Evolutionary conservation across 495 filamentous ascomycete species (phyloP), one percentile per base, ranked within the genome.

Genomic region (Hyaloscypha hepaticicola): DNA sequence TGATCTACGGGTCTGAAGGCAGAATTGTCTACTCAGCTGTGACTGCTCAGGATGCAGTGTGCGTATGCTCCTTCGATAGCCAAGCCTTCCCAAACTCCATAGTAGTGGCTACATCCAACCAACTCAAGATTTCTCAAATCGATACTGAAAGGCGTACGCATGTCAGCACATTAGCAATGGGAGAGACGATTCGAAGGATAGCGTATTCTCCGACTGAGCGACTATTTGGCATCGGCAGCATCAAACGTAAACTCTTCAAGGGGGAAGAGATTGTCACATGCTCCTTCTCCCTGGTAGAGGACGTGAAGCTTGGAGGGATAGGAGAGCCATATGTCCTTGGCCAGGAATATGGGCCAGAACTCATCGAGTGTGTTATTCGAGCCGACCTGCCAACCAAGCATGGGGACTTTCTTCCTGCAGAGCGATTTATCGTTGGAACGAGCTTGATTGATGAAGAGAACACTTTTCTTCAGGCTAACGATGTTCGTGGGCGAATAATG

Each of bases 11-110:
- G 21, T 87, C 88, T 6, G 92, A 98, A 71, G 91, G 89, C 1
- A 84, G 93, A 12, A 88, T 97, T 28, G 87, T 96, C 7, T 99
- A 95, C 79, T 96, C 92, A 21, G 92, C 96, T 1, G 89, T 97
- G n/a, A 98, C 96, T 57, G 92, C 93, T 1, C 91, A 96, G 69
- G 87, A 91, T 55, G 89, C 92, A 5, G 85, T 86, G 5, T 87
- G 85, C 41, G 82, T 98, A 28, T 95, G 90, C 68, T 81, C 90
- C 7, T 93, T 99, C 66, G 84, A 98, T 74, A 75, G 86, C 16
- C 87, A 88, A 65, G 89, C 89, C 0, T 99, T 90, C 69, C 92
- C 95, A 3, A 82, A 82, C 38, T 86, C 90, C 14, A 87, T 98
- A 45, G 89, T 88, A 3, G 83, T 98, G 34, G 92, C 93, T 6